These are phyloP conservation scores for Fusarium oligoseptatum DNA, from an alignment of 2,329 filamentous ascomycete species.

Conservation along the genomic window DNA sequence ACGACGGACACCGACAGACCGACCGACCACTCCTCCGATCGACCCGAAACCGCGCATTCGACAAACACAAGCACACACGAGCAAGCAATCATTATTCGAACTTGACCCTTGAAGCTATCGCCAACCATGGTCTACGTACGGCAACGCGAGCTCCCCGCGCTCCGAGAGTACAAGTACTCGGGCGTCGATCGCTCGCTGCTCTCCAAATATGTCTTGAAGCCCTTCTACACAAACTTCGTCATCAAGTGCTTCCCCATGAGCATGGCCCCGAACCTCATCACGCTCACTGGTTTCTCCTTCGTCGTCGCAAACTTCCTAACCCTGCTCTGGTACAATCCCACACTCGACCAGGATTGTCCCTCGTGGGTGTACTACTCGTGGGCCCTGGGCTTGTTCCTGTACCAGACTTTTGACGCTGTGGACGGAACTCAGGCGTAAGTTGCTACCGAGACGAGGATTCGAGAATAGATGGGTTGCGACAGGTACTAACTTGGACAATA, in stretches of 20 bases:
- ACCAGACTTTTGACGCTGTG: slow-evolving; percentile 98
- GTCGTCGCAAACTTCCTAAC: slow-evolving; percentile 91
- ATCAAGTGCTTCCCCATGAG: slow-evolving; percentile 95
- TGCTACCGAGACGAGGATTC: background rate
- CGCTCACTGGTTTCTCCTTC: slow-evolving; percentile 89
- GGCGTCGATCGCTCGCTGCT: slow-evolving; percentile 90
- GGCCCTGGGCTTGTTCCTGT: slow-evolving; percentile 90
- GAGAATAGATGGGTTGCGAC: background rate
- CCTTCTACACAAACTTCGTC: slow-evolving; percentile 95
- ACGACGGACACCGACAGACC: slow-evolving; percentile 22
- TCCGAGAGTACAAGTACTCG: slow-evolving; percentile 96
- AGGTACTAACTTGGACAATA: slow-evolving; percentile 50
- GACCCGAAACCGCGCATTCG: slow-evolving; percentile 6
- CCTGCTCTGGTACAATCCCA: slow-evolving; percentile 95
- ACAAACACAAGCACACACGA: background rate
- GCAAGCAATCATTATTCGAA: background rate
- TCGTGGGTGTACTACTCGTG: slow-evolving; percentile 95
- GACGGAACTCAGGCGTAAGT: slow-evolving; percentile 93
- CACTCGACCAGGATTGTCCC: slow-evolving; percentile 92
- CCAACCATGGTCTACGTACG: slow-evolving; percentile 91
- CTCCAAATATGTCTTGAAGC: slow-evolving; percentile 95
- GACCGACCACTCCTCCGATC: slow-evolving; percentile 12
- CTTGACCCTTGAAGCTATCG: slow-evolving; percentile 20
- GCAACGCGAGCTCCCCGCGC: slow-evolving; percentile 86
- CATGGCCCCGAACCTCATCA: slow-evolving; percentile 93